Evolutionary conservation across 1,284 basidiomycete species (phyloP), one percentile per base, ranked within the genome.

Genomic region (Coriolopsis trogii): DNA sequence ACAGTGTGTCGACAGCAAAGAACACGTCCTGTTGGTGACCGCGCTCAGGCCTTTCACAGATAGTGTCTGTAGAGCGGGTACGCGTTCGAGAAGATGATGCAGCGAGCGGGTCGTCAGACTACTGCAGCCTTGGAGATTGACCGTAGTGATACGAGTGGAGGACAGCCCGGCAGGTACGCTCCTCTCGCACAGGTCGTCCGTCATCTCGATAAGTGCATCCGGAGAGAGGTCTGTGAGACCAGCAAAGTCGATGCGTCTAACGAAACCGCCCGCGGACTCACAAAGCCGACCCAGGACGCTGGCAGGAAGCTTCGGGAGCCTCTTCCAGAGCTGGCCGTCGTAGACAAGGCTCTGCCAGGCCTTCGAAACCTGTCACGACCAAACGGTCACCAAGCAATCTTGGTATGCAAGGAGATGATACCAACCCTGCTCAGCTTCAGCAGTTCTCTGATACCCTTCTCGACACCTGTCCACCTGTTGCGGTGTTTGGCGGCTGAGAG

Each of bases 271-370:
- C 3, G 84, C 81, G 9, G 67, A 63, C 41, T 75, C 64, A 31
- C 81, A 72, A 25, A 88, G 69, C 30, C 76, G 77, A 29, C 75
- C 56, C 25, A 91, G 62, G 37, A 84, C 69, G 25, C 67, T 65
- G 31, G 74, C 63, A 5, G 81, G 76, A n/a, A 87, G 63, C 44
- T 75, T 70, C 15, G 84, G 79, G 31, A 92, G 69, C 42, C 78
- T 61, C 24, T 75, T 66, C 94, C 95, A 97, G 15, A 96, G 77
- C 66, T 94, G 89, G 7, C 94, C 94, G 66, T 97, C 95, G 58
- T 89, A 85, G 39, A 88, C 85, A 26, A 95, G 82, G 6, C 73
- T 67, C 46, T 81, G 84, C 93, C 94, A 98, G 3, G 76, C 66
- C 65, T 82, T 89, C 16, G 89, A 95, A 1, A 97, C 92, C 91